These are phyloP conservation scores for Arxiozyma heterogenica DNA, from an alignment of 1,139 yeast genomes.

Conservation along the genomic window DNA sequence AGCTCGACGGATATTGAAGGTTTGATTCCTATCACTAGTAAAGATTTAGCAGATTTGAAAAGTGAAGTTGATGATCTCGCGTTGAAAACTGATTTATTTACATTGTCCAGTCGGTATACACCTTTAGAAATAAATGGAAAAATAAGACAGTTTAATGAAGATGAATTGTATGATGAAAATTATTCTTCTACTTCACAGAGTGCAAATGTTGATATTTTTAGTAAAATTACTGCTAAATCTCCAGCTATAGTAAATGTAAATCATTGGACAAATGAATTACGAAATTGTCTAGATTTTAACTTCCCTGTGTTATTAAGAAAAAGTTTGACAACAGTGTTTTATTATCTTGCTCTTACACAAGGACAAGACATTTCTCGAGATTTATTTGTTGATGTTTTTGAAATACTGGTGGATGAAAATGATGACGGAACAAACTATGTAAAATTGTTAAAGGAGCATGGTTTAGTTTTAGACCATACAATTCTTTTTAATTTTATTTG, in stretches of 20 bases:
- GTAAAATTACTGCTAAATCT: slow-evolving; percentile 54
- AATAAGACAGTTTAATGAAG: slow-evolving; percentile 39
- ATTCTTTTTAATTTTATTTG: slow-evolving; percentile 39
- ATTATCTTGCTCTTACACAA: slow-evolving; percentile 60
- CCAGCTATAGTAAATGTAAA: slow-evolving; percentile 69
- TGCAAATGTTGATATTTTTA: slow-evolving; percentile 41
- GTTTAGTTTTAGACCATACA: slow-evolving; percentile 42
- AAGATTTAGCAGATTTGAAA: slow-evolving; percentile 40
- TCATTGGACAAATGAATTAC: slow-evolving; percentile 84
- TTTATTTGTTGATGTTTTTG: slow-evolving; percentile 58
- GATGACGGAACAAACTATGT: slow-evolving; percentile 38
- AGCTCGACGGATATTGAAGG: slow-evolving; percentile 73
- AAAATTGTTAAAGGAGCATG: slow-evolving; percentile 32
- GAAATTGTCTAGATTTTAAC: slow-evolving; percentile 73
- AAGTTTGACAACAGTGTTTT: slow-evolving; percentile 60
- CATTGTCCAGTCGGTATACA: slow-evolving; percentile 21
- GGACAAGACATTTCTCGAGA: slow-evolving; percentile 62
- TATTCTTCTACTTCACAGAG: slow-evolving; percentile 36
- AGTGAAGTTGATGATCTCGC: slow-evolving; percentile 44
- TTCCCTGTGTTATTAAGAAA: slow-evolving; percentile 63
- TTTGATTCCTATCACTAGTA: slow-evolving; percentile 55
- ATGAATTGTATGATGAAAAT: slow-evolving; percentile 36
- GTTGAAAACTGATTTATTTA: slow-evolving; percentile 43
- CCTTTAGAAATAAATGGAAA: slow-evolving; percentile 34
- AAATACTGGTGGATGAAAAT: slow-evolving; percentile 36